Base-by-base conservation (phyloP, 805 yeast genomes). In the Ogataea minuta region DNA sequence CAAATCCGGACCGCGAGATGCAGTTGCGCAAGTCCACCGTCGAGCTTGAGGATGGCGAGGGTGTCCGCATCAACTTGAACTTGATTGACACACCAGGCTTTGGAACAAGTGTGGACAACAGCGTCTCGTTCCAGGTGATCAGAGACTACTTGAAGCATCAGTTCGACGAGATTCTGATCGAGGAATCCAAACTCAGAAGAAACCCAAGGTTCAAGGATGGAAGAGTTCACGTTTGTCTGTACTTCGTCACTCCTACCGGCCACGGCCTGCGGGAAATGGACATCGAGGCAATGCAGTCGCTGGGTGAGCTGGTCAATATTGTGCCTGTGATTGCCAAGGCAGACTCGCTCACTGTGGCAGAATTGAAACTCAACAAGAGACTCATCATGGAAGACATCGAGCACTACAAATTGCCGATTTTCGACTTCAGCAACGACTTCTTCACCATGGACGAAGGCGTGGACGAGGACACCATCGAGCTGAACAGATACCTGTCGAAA, bases 151-250 rank as follows among this genome's bases (percentile, higher is more conserved):
- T 85, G 45, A 80, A 84, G 57, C 88, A 83, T 54, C 93, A 85
- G 59, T 85, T 80, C 60, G 95, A 85, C 59, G 93, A 84, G 56
- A 85, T 84, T 25, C 67, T 85, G 46, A 72, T 84, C 47, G 95
- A 85, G 58, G 95, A 85, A 56, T 76, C 84, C 41, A 74, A 89
- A 49, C 85, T 85, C 31, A 81, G 84, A 67, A 76, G 95, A 70
- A 85, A 85, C 53, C 95, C 95, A 20, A 67, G 95, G 41, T 85
- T 85, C 59, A 83, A 82, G 59, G 95, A 85, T 55, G 86, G 90
- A 11, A 72, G 95, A 55, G 85, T 85, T 31, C 95, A 85, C 56
- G 81, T 76, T 20, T 77, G 90, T 50, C 62, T 89, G 35, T 89
- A 87, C 66, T 82, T 89, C 54, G 76, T 89, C 39, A 78, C 81